A percentile compares a stretch with the other conserved stretches of the same genome.
Conservation (phyloP, 179 eudicot species). For the Carnegiea gigantea region DNA sequence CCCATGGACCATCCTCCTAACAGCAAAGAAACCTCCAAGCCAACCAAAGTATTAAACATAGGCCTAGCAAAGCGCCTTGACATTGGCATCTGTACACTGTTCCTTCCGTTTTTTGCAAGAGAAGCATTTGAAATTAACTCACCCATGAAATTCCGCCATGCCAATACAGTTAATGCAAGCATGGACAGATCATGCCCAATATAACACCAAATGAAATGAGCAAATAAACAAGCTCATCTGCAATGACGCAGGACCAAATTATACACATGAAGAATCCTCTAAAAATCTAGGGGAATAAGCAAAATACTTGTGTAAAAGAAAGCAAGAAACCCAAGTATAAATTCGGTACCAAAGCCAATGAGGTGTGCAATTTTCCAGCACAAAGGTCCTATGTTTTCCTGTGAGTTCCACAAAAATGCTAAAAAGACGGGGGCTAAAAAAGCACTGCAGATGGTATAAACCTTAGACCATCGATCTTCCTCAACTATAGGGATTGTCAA, state of each 20-base stretch:
- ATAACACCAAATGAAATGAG: slow-evolving; percentile 63
- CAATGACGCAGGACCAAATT: slow-evolving; percentile 86
- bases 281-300: slow-evolving; percentile 63
- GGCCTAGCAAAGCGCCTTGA: slow-evolving; percentile 86
- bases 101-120: slow-evolving; percentile 62
- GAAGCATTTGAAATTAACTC: slow-evolving; percentile 83
- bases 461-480: slow-evolving; percentile 78
- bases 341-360: slow-evolving; percentile 46
- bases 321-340: slow-evolving; percentile 46
- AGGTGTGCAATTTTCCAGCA: slow-evolving; percentile 40
- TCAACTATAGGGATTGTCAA: slow-evolving; percentile 82
- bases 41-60: slow-evolving; percentile 82
- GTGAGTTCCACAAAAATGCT: slow-evolving; percentile 60
- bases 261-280: slow-evolving; percentile 94
- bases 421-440: slow-evolving; percentile 65
- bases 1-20: slow-evolving; percentile 65
- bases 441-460: slow-evolving; percentile 65
- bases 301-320: slow-evolving; percentile 45
- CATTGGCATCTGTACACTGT: slow-evolving; percentile 82
- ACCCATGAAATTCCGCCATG: slow-evolving; percentile 97
- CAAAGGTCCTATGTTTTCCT: slow-evolving; percentile 27
- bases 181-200: slow-evolving; percentile 66
- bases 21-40: slow-evolving; percentile 76
- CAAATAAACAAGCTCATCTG: slow-evolving; percentile 82
- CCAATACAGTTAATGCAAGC: slow-evolving; percentile 80